Evolutionary conservation across 495 filamentous ascomycete genomes (phyloP), one percentile per base, ranked within the genome.

Genomic region (Daldinia vernicosa): DNA sequence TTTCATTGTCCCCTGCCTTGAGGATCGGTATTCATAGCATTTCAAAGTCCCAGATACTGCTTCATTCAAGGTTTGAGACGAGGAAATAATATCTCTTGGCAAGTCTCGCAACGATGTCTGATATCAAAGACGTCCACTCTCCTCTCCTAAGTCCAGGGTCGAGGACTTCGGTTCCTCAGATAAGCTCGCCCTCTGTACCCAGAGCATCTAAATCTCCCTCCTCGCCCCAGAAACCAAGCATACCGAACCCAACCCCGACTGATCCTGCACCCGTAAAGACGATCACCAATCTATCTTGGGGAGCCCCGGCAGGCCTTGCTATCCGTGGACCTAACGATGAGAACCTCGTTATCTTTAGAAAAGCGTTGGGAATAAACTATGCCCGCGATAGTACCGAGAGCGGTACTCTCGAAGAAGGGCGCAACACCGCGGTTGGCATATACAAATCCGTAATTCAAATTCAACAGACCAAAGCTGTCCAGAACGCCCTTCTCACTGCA

Each of bases 331-430:
- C 70, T 30, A 84, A 84, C 64, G 80, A 84, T 53, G 81, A 84
- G 66, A 82, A 82, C 65, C 79, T 84, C 4, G 40, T 74, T 30
- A 82, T 84, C 35, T 84, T 83, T 66, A 74, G 81, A 24, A 75
- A 74, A 7, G 81, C 82, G 0, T 65, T 84, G 0, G 82, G 82
- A 0, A 84, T 84, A 72, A 83, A 83, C 71, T 71, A 69, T 22
- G 58, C 67, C 15, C 61, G 60, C 7, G 64, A 71, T 26, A 11
- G 43, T 2, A 8, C 51, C 4, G 77, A 79, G 66, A 70, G 58
- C 27, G 68, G 69, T 1, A 79, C 79, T 0, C 75, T 84, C 2
- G 82, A 84, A 60, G 78, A 80, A 17, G 81, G 81, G 5, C 80
- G 82, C 27, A 65, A 65, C 33, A 58, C 63, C 6, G 81, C 81